Evolutionary conservation across 129 eudicot genomes (phyloP).

Genomic region (Pulicaria dysenterica): DNA sequence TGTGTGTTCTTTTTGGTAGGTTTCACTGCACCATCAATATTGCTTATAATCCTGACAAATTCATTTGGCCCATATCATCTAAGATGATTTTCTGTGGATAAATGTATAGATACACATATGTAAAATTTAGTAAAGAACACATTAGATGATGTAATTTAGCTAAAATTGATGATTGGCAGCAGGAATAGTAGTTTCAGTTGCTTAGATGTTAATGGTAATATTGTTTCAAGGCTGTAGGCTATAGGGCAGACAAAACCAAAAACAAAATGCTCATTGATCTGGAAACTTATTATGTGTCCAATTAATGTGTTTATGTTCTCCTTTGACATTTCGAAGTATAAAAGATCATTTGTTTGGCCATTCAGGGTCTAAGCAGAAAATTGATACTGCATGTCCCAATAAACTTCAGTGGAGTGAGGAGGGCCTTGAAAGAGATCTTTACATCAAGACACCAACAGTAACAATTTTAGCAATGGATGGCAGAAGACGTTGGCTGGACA

Average conservation of each 20-base stretch:
- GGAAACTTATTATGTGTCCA: constrained; percentile 26
- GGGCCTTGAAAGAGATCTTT: constrained; percentile 83
- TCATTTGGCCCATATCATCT: neutral
- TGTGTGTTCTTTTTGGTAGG: neutral
- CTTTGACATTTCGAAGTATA: constrained; percentile 6
- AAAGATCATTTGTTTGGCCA: constrained; percentile 12
- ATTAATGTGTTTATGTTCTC: constrained; percentile 13
- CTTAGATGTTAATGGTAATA: neutral
- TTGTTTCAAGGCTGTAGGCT: constrained; percentile 1
- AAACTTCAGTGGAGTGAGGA: constrained; percentile 68
- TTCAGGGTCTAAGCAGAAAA: constrained; percentile 51
- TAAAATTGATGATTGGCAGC: neutral
- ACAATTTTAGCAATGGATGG: constrained; percentile 99
- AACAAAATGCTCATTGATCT: constrained; percentile 18
- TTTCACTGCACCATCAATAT: neutral
- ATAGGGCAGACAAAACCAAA: neutral
- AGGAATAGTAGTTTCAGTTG: neutral
- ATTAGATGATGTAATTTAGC: neutral
- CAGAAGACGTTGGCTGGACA: constrained; percentile 95
- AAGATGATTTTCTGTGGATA: neutral
- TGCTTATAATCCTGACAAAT: neutral
- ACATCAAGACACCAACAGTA: constrained; percentile 72
- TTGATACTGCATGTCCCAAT: constrained; percentile 58
- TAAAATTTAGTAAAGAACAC: neutral
- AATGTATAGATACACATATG: neutral